phyloP scores from a whole-genome alignment of 2,329 filamentous ascomycete genomes.

The Didymella keratinophila region DNA sequence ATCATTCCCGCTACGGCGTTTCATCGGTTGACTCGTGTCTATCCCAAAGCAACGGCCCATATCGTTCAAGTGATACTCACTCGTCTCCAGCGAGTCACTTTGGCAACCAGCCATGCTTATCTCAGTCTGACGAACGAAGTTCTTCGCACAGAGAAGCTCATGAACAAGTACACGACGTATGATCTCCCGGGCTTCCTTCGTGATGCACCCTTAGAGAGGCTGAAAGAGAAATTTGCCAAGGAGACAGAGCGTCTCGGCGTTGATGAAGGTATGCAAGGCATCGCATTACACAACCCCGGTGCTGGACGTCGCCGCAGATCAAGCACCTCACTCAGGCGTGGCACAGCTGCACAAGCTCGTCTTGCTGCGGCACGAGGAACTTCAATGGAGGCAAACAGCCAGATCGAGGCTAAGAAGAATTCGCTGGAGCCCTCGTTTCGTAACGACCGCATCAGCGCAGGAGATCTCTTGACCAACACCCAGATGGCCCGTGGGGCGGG shows the following conservation, averaged over 20 bases:
- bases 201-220: slow-evolving; percentile 78
- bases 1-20: slow-evolving; percentile 98
- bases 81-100: slow-evolving; percentile 89
- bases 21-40: slow-evolving; percentile 87
- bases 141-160: slow-evolving; percentile 87
- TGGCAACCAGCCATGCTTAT: slow-evolving; percentile 94
- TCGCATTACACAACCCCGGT: slow-evolving; percentile 87
- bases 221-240: slow-evolving; percentile 91
- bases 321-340: slow-evolving; percentile 74
- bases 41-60: slow-evolving; percentile 94
- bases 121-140: slow-evolving; percentile 92
- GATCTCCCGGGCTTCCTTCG: slow-evolving; percentile 91
- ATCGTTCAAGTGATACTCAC: slow-evolving; percentile 98
- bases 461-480: slow-evolving; percentile 81
- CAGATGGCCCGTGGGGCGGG: slow-evolving; percentile 71
- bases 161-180: slow-evolving; percentile 91
- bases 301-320: slow-evolving; percentile 73
- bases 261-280: slow-evolving; percentile 88
- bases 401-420: slow-evolving; percentile 32
- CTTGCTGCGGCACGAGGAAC: slow-evolving; percentile 57
- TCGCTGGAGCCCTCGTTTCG: slow-evolving; percentile 37
- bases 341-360: slow-evolving; percentile 75
- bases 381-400: slow-evolving; percentile 34
- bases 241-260: slow-evolving; percentile 83
- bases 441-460: slow-evolving; percentile 54